Base-by-base conservation (phyloP, 2,329 filamentous ascomycete genomes). In the Geosmithia putterillii region DNA sequence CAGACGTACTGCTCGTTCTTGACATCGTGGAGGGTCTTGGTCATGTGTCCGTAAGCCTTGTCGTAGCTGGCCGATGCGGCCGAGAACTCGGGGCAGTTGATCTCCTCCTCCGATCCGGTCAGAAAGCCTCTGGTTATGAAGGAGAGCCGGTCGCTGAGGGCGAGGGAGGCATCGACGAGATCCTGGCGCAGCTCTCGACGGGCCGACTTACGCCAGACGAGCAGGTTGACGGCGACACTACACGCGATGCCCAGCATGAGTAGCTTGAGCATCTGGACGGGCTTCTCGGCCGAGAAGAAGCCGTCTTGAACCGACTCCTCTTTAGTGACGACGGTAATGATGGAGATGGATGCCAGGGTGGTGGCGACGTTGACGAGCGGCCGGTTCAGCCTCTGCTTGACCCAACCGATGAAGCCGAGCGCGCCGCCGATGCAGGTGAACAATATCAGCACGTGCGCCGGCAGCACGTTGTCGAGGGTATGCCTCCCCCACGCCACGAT, bases 251-350 rank as follows among this genome's bases (percentile, higher is more conserved):
- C 87, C 65, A 90, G 78, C n/a, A 84, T 60, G 39, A 94, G 71
- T 74, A 94, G 89, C 58, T 88, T 86, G 52, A 92, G 65, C 21
- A 90, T 81, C 59, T 94, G 86, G 0, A 79, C 67, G 42, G 95
- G 83, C 61, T 94, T 94, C 46, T 78, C 78, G 52, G 84, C 79
- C 0, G 84, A 88, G 54, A 95, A 87, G 42, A 82, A 81, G 6
- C 85, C 86, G 28, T 75, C 79, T 53, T 94, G 86, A 1, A 95
- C 81, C 2, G 87, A 80, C 42, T 87, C 88, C 61, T 95, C 90
- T 62, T 94, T 94, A 10, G 90, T 95, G 48, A 95, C 68, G 39
- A 94, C 78, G 2, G 85, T 89, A 56, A 95, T 94, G 49, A 92
- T 85, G 41, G 86, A 86, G 45, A 96, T 79, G 28, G 86, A 90